Percentiles rank a stretch among this genome's conserved stretches.
These are phyloP conservation scores for Trichoderma polysporum DNA, from an alignment of 2,329 filamentous ascomycete species.

Conservation along the genomic window DNA sequence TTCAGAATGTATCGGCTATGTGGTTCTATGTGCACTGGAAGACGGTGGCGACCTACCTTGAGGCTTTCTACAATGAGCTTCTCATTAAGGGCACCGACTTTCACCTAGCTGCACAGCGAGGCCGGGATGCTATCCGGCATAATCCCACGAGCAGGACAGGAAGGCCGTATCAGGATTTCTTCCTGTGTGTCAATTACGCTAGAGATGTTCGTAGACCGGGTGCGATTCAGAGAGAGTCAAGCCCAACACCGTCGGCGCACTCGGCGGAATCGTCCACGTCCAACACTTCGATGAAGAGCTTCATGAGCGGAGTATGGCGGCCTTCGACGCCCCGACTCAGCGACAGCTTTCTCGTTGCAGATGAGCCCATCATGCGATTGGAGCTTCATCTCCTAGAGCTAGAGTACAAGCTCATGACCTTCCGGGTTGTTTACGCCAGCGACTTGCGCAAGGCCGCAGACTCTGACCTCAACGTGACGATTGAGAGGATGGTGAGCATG, in stretches of 20 bases:
- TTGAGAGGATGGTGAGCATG: conserved; percentile 31
- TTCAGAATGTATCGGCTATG: conserved; percentile 32
- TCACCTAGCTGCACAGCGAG: conserved; percentile 31
- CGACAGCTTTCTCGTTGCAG: conserved; percentile 25
- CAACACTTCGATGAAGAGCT: conserved; percentile 26
- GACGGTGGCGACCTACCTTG: conserved; percentile 31
- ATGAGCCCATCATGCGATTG: conserved; percentile 31
- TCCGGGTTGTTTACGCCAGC: conserved; percentile 32
- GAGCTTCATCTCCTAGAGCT: conserved; percentile 32
- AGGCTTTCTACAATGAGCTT: conserved; percentile 30
- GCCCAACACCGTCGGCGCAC: conserved; percentile 26
- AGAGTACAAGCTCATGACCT: conserved; percentile 33
- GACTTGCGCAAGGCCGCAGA: conserved; percentile 25
- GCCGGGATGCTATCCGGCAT: conserved; percentile 29
- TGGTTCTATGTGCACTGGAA: conserved; percentile 34
- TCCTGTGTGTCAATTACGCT: conserved; percentile 34
- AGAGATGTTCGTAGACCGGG: conserved; percentile 23
- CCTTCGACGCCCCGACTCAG: conserved; percentile 27
- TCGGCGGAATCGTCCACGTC: conserved; percentile 28
- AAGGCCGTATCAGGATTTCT: conserved; percentile 30
- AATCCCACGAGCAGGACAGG: conserved; percentile 27
- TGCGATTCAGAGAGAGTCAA: conserved; percentile 24
- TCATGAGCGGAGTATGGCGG: conserved; percentile 24
- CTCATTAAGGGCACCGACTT: conserved; percentile 31
- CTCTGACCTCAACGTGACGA: conserved; percentile 26